A percentile compares a stretch with the other conserved stretches of the same genome.
Evolutionary conservation across 2,329 filamentous ascomycete species (phyloP).

Genomic region (Botrytis sinoallii): DNA sequence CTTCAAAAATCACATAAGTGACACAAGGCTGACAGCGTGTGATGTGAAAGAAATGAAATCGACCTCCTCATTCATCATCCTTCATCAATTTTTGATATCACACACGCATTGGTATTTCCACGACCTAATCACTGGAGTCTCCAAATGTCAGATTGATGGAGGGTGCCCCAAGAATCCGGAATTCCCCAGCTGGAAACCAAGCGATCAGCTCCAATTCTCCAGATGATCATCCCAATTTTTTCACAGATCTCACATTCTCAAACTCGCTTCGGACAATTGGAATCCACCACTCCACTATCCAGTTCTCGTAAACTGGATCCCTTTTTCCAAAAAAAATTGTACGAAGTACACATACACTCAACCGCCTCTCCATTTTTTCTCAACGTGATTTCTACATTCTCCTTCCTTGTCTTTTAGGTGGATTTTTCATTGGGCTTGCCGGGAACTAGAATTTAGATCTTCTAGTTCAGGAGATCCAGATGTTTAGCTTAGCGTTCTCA

Average conservation of each 20-base stretch:
- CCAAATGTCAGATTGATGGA: not conserved
- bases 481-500: not conserved
- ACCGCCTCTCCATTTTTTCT: slow-evolving; percentile 10
- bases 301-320: slow-evolving; percentile 3
- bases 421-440: not conserved
- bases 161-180: not conserved
- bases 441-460: not conserved
- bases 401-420: not conserved
- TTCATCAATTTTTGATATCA: not conserved
- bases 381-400: not conserved
- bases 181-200: slow-evolving; percentile 8
- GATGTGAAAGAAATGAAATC: not conserved
- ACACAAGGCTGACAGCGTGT: slow-evolving; percentile 10
- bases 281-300: not conserved
- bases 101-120: not conserved
- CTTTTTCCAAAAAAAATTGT: not conserved
- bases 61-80: not conserved
- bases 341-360: not conserved
- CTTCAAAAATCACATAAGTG: not conserved
- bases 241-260: not conserved
- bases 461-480: not conserved
- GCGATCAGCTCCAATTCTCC: slow-evolving; percentile 14
- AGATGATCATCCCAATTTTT: slow-evolving; percentile 17
- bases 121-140: not conserved
- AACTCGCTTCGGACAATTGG: not conserved